Evolutionary conservation across 257 asterid genomes (phyloP).

Genomic region (Euphrasia confusa): DNA sequence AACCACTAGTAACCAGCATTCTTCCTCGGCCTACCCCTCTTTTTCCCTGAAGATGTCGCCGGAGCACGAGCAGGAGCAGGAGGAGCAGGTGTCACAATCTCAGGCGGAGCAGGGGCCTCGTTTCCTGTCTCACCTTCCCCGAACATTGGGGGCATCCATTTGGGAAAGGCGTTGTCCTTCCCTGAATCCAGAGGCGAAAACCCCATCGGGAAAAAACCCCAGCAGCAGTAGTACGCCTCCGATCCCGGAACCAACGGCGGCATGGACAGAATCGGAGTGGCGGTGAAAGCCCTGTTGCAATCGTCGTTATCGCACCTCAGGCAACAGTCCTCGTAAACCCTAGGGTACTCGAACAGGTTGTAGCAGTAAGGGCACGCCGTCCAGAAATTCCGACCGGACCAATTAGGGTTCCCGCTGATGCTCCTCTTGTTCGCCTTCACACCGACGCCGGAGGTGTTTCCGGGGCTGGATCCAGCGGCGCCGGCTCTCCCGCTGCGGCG

Average conservation of each 20-base stretch:
- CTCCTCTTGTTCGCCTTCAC: slow-evolving; percentile 14
- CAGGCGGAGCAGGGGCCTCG: background rate
- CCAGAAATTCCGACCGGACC: slow-evolving; percentile 43
- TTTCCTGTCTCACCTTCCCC: slow-evolving; percentile 15
- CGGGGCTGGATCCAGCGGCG: slow-evolving; percentile 14
- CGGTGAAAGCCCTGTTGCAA: slow-evolving; percentile 74
- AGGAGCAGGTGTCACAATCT: slow-evolving; percentile 9
- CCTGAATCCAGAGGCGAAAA: slow-evolving; percentile 35
- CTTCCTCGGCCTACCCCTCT: slow-evolving; percentile 79
- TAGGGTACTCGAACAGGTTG: slow-evolving; percentile 65
- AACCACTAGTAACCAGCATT: background rate
- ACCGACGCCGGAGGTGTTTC: slow-evolving; percentile 21
- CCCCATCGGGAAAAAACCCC: slow-evolving; percentile 89
- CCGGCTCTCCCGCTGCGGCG: slow-evolving; percentile 37
- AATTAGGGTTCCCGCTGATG: slow-evolving; percentile 14
- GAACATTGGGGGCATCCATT: slow-evolving; percentile 80
- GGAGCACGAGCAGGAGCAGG: background rate
- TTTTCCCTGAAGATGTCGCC: slow-evolving; percentile 24
- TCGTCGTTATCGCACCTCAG: slow-evolving; percentile 65
- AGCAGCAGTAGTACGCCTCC: slow-evolving; percentile 82
- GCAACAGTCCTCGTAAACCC: slow-evolving; percentile 66
- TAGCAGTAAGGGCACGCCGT: slow-evolving; percentile 91
- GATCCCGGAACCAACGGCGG: slow-evolving; percentile 80
- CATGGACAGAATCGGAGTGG: slow-evolving; percentile 48
- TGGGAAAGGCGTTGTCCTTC: slow-evolving; percentile 44